phyloP scores from a whole-genome alignment of 768 basidiomycete species.

The Podaxis mareebaensis region DNA sequence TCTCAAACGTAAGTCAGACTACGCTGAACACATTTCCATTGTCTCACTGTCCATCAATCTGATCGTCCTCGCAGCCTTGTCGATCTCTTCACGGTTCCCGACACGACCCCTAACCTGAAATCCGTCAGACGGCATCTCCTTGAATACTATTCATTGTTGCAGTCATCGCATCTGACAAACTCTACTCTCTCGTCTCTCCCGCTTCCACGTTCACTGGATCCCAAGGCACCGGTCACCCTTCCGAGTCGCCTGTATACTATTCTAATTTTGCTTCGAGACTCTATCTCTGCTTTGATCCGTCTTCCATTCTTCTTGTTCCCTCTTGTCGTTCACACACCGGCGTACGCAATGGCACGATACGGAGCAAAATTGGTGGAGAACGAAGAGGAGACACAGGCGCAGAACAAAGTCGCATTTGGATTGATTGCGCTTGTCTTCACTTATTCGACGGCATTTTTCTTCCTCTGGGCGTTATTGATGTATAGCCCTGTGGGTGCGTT shows the following conservation, averaged over 20 bases:
- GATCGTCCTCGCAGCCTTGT: conserved; percentile 60
- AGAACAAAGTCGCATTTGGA: conserved; percentile 94
- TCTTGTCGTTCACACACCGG: conserved; percentile 78
- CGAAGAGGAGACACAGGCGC: conserved; percentile 94
- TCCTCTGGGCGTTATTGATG: conserved; percentile 82
- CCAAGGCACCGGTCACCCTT: conserved; percentile 67
- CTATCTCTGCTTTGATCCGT: conserved; percentile 64
- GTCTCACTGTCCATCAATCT: conserved; percentile 10
- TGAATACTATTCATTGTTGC: conserved; percentile 85
- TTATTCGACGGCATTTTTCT: conserved; percentile 84
- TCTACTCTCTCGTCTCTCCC: conserved; percentile 82
- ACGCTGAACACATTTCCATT: conserved; percentile 14
- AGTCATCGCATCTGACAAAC: conserved; percentile 82
- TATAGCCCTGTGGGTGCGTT: conserved; percentile 75
- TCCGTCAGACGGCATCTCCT: conserved; percentile 70
- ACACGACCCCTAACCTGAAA: conserved; percentile 59
- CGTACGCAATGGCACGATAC: conserved; percentile 77
- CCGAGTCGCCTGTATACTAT: conserved; percentile 86
- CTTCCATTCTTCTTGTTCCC: conserved; percentile 92
- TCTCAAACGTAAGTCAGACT: conserved; percentile 80
- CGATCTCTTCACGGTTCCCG: conserved; percentile 78
- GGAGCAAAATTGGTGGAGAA: conserved; percentile 76
- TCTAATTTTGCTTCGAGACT: conserved; percentile 75
- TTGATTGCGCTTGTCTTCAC: conserved; percentile 70
- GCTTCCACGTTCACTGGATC: conserved; percentile 82